A percentile compares a stretch with the other conserved stretches of the same genome.
Conservation (phyloP, 257 asterid species). For the Gentiana dahurica region DNA sequence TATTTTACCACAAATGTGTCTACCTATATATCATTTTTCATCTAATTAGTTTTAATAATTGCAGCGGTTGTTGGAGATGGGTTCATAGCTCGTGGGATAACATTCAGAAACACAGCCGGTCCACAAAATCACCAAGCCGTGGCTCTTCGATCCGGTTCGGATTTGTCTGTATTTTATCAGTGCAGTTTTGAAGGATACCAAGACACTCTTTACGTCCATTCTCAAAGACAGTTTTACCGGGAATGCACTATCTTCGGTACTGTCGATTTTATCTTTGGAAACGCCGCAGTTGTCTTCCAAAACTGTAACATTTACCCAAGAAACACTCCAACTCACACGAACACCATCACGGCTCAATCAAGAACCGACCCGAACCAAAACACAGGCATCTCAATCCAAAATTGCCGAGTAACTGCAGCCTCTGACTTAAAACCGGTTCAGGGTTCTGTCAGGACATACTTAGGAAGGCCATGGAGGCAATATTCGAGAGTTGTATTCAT, state of each 20-base stretch:
- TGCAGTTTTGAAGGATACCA: conserved; percentile 91
- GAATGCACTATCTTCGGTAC: conserved; percentile 81
- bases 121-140: conserved; percentile 72
- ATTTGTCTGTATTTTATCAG: conserved; percentile 54
- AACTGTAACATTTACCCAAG: conserved; percentile 63
- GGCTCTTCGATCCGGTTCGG: conserved; percentile 75
- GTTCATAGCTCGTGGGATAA: conserved; percentile 48
- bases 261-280: conserved; percentile 78
- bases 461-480: conserved; percentile 82
- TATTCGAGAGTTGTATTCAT: conserved; percentile 66
- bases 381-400: conserved; percentile 74
- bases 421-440: conserved; percentile 43
- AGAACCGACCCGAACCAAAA: conserved; percentile 71
- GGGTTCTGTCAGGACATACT: conserved; percentile 54
- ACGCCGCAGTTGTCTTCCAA: conserved; percentile 77
- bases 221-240: conserved; percentile 58
- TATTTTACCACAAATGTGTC: too few relatives aligned
- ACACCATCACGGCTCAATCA: conserved; percentile 80
- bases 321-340: conserved; percentile 53
- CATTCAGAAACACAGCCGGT: conserved; percentile 77
- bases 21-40: not conserved
- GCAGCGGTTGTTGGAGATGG: conserved; percentile 13
- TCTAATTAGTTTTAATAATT: not conserved
- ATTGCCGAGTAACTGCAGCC: conserved; percentile 44
- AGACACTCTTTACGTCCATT: conserved; percentile 71